Conservation (phyloP, 2,329 filamentous ascomycete species). For the Orbilia brochopaga region DNA sequence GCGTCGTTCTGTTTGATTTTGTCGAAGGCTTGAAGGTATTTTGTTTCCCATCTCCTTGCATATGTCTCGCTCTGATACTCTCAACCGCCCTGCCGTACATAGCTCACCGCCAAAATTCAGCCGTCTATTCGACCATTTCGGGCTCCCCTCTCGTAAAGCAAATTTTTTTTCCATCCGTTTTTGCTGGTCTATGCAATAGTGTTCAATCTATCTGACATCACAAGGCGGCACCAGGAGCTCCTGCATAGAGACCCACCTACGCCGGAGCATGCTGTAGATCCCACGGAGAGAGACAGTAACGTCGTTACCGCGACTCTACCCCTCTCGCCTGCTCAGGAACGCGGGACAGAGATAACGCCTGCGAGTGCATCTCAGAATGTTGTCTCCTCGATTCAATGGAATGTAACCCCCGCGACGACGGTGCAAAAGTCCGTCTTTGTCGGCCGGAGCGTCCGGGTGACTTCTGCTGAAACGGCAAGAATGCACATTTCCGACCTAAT, state of each 20-base stretch:
- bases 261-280: neutral
- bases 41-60: conserved; percentile 4
- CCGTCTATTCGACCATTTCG: neutral
- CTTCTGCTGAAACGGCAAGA: conserved; percentile 73
- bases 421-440: conserved; percentile 90
- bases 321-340: conserved; percentile 29
- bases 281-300: conserved; percentile 7
- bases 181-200: neutral
- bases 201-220: conserved; percentile 26
- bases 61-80: conserved; percentile 7
- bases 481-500: conserved; percentile 76
- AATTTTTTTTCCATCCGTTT: neutral
- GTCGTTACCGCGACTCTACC: conserved; percentile 20
- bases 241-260: conserved; percentile 26
- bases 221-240: conserved; percentile 42
- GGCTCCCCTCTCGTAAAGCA: neutral
- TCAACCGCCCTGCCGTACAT: conserved; percentile 1
- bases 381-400: conserved; percentile 69
- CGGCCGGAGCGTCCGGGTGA: conserved; percentile 74
- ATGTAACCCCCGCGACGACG: conserved; percentile 72
- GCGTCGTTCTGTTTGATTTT: conserved; percentile 89
- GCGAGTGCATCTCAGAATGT: conserved; percentile 55
- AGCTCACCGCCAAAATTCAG: neutral
- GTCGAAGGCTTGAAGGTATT: conserved; percentile 71
- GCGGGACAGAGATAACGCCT: conserved; percentile 19